Evolutionary conservation across 1,284 basidiomycete genomes (phyloP).

Genomic region (Cryptococcus sp.): DNA sequence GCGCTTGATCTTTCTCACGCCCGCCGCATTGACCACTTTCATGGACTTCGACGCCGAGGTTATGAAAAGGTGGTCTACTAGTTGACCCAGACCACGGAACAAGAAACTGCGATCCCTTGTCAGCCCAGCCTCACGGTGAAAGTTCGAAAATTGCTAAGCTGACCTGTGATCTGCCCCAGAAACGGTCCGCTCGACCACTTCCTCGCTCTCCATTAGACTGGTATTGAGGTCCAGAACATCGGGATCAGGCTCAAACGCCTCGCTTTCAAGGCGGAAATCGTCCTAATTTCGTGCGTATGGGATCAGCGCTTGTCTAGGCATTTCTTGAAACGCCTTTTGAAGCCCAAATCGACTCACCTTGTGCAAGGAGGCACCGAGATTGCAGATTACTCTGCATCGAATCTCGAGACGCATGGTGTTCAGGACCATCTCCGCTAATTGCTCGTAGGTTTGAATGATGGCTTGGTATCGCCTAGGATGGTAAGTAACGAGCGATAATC

Average conservation of each 20-base stretch:
- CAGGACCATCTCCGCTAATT: slow-evolving; percentile 81
- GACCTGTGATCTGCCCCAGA: slow-evolving; percentile 68
- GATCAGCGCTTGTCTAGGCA: too few species aligned
- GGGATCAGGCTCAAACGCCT: slow-evolving; percentile 85
- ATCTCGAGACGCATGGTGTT: slow-evolving; percentile 88
- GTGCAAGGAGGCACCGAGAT: slow-evolving; percentile 74
- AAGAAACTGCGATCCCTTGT: slow-evolving; percentile 59
- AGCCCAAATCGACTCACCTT: slow-evolving; percentile 57
- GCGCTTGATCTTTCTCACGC: slow-evolving; percentile 83
- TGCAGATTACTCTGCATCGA: slow-evolving; percentile 79
- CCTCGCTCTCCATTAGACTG: slow-evolving; percentile 76
- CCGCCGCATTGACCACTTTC: slow-evolving; percentile 70
- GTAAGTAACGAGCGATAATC: slow-evolving; percentile 14
- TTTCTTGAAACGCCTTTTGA: too few species aligned
- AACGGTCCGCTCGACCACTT: slow-evolving; percentile 65
- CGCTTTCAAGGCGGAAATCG: slow-evolving; percentile 76
- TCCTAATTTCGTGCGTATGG: slow-evolving; percentile 59
- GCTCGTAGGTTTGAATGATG: slow-evolving; percentile 82
- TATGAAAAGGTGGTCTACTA: slow-evolving; percentile 84
- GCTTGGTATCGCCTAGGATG: slow-evolving; percentile 79
- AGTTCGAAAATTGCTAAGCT: slow-evolving; percentile 32
- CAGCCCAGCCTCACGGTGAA: background rate
- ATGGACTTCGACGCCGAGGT: slow-evolving; percentile 68
- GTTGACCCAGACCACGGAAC: slow-evolving; percentile 79
- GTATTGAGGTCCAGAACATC: slow-evolving; percentile 85